Conservation (phyloP, 2,329 filamentous ascomycete genomes). For the Talaromyces pinophilus region DNA sequence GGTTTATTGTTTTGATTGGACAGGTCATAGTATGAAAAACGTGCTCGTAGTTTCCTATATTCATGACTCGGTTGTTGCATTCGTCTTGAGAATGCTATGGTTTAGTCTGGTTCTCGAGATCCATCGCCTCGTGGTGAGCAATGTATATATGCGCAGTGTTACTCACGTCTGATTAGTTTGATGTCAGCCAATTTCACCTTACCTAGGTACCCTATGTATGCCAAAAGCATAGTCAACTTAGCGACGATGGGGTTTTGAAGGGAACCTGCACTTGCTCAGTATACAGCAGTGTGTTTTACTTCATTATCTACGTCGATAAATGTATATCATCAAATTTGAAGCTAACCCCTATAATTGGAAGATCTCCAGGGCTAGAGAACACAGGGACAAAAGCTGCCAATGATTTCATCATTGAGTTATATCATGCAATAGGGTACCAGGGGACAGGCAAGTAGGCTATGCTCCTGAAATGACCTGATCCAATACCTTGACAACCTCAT, state of each 20-base stretch:
- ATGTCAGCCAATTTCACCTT: not conserved
- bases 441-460: not conserved
- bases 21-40: no score
- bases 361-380: no score
- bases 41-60: not conserved
- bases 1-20: no score
- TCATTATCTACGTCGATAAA: no score
- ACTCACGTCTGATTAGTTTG: not conserved
- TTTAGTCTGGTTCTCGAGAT: not conserved
- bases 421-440: no score
- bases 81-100: not conserved
- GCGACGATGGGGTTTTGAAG: not conserved
- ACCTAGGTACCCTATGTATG: not conserved
- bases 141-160: not conserved
- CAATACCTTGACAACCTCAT: not conserved
- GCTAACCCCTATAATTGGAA: no score
- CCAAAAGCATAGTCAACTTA: not conserved
- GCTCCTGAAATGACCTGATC: not conserved
- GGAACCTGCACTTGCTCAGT: no score
- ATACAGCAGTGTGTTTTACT: no score
- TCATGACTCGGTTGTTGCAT: not conserved
- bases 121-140: not conserved
- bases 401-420: no score
- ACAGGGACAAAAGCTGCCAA: no score
- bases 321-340: no score